Evolutionary conservation across 176 grass and related monocot genomes (phyloP).

Genomic region (Hordeum marinum): DNA sequence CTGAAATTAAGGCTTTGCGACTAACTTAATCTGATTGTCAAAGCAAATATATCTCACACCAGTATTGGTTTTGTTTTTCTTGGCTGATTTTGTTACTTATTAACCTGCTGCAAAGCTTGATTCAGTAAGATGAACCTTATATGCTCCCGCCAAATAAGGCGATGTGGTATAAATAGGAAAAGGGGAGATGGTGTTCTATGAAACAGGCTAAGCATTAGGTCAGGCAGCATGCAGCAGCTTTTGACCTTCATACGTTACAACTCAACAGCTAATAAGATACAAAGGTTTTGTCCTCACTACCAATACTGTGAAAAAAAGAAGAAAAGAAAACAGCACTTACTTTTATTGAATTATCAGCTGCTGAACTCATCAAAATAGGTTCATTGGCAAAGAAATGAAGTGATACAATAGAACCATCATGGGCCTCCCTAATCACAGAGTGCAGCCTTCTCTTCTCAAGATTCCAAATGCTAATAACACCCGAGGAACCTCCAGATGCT

Average conservation of each 20-base stretch:
- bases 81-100: background rate
- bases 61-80: background rate
- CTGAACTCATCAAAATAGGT: constrained; percentile 94
- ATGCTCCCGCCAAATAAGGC: background rate
- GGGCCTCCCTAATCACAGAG: constrained; percentile 89
- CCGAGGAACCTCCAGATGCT: constrained; percentile 90
- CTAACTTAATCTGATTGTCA: constrained; percentile 3
- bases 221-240: background rate
- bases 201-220: background rate
- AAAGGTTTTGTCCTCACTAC: background rate
- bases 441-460: constrained; percentile 85
- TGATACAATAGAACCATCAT: constrained; percentile 84
- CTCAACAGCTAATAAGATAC: background rate
- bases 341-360: constrained; percentile 98
- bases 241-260: background rate
- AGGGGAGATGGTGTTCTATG: background rate
- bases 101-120: background rate
- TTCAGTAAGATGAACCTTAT: background rate
- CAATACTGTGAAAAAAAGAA: constrained; percentile 8
- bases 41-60: background rate
- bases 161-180: background rate
- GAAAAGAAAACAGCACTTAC: constrained; percentile 31
- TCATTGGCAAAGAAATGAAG: constrained; percentile 93
- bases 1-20: background rate
- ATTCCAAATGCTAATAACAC: constrained; percentile 99